phyloP scores from a whole-genome alignment of 108 stramenopile species.

The Nitzschia inconspicua region DNA sequence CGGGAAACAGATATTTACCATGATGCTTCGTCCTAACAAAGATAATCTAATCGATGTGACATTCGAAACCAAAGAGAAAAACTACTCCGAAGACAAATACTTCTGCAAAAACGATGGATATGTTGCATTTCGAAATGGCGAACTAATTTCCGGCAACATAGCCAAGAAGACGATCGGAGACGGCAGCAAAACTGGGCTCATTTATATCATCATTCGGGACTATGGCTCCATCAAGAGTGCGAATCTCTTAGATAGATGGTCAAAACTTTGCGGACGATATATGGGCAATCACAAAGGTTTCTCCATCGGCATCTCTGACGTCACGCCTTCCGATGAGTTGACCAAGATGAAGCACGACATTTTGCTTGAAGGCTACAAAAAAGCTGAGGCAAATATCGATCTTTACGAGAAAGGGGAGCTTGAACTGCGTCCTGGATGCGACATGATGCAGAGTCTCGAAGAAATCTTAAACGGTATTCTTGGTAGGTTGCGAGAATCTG shows the following conservation, averaged over 20 bases:
- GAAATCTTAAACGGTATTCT: slow-evolving; percentile 93
- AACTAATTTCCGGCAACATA: slow-evolving; percentile 91
- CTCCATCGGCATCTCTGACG: slow-evolving; percentile 97
- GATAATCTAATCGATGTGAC: slow-evolving; percentile 64
- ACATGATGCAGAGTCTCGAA: slow-evolving; percentile 94
- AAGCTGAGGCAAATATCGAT: slow-evolving; percentile 82
- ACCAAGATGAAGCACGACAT: slow-evolving; percentile 78
- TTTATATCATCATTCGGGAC: slow-evolving; percentile 91
- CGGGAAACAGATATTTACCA: slow-evolving; percentile 93
- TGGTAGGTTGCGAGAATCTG: slow-evolving; percentile 91
- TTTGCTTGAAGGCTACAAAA: slow-evolving; percentile 66
- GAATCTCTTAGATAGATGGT: slow-evolving; percentile 89
- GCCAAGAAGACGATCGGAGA: slow-evolving; percentile 97
- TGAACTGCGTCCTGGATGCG: slow-evolving; percentile 94
- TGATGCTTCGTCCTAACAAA: slow-evolving; percentile 85
- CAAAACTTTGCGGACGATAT: slow-evolving; percentile 91
- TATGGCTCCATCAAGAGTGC: slow-evolving; percentile 70
- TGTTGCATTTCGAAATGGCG: slow-evolving; percentile 87
- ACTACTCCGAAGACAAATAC: slow-evolving; percentile 79
- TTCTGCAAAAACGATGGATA: slow-evolving; percentile 96
- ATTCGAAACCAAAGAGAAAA: slow-evolving; percentile 94
- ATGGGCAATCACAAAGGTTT: slow-evolving; percentile 93
- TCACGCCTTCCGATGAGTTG: slow-evolving; percentile 83
- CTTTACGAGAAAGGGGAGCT: slow-evolving; percentile 84
- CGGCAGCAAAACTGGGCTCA: slow-evolving; percentile 92